A percentile compares a stretch with the other conserved stretches of the same genome.
Conservation (phyloP, 768 basidiomycete species). For the Mycena rosella region DNA sequence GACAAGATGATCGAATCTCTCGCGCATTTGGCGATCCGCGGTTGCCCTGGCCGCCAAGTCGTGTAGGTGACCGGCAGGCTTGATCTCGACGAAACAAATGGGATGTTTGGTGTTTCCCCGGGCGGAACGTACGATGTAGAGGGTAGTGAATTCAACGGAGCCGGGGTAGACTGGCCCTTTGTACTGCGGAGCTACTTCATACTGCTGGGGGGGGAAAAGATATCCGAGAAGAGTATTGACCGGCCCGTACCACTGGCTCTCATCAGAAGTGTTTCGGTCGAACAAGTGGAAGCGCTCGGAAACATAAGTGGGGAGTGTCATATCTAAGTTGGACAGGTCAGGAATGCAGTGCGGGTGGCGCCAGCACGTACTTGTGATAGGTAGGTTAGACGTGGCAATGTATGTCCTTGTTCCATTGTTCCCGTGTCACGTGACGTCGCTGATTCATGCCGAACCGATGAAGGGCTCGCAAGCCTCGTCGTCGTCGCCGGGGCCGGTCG, state of each 20-base stretch:
- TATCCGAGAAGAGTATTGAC: constrained; percentile 35
- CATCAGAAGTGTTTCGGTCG: constrained; percentile 38
- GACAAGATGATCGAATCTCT: constrained; percentile 36
- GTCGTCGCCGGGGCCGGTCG: no score
- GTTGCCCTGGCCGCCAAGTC: constrained; percentile 32
- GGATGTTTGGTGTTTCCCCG: constrained; percentile 31
- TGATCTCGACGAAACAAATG: constrained; percentile 47
- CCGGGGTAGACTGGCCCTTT: constrained; percentile 29
- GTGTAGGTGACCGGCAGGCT: constrained; percentile 33
- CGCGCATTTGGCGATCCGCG: constrained; percentile 46
- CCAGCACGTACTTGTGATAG: no score
- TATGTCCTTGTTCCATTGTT: no score
- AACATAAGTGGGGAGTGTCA: background rate
- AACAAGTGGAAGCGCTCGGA: constrained; percentile 31
- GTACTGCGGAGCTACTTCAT: constrained; percentile 35
- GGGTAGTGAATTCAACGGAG: constrained; percentile 34
- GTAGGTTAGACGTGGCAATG: no score
- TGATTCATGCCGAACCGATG: no score
- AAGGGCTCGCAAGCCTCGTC: no score
- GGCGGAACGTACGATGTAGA: constrained; percentile 32
- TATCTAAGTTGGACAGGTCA: background rate
- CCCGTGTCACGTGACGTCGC: no score
- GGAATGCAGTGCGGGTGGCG: background rate
- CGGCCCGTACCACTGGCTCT: constrained; percentile 38
- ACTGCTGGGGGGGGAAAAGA: constrained; percentile 37